Conservation (phyloP, 805 yeast species). For the Candida cerambycidarum region DNA sequence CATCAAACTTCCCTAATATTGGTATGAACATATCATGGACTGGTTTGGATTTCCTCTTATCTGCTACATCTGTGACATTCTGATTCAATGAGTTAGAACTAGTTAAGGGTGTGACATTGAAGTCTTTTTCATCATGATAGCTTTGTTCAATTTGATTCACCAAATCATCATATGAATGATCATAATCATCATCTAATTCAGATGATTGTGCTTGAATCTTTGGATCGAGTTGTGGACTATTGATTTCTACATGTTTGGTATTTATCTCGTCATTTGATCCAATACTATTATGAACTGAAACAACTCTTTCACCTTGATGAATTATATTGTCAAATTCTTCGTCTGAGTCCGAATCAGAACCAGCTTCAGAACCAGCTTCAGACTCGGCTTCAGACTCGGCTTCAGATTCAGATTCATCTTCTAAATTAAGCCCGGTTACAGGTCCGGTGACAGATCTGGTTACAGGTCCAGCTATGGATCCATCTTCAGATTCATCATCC, state of each 20-base stretch:
- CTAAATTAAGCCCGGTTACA: too few relatives aligned
- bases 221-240: not conserved
- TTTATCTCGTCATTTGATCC: too few relatives aligned
- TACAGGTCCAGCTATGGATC: too few relatives aligned
- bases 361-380: too few relatives aligned
- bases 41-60: slow-evolving; percentile 27
- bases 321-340: not conserved
- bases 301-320: too few relatives aligned
- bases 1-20: slow-evolving; percentile 49
- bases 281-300: too few relatives aligned
- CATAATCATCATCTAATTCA: slow-evolving; percentile 3
- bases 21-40: slow-evolving; percentile 60
- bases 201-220: not conserved
- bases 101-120: slow-evolving; percentile 35
- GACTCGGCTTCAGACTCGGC: too few relatives aligned
- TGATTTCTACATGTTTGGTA: too few relatives aligned
- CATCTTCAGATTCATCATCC: slow-evolving; percentile 17
- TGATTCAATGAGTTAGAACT: slow-evolving; percentile 29
- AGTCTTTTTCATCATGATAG: slow-evolving; percentile 16
- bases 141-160: slow-evolving; percentile 13
- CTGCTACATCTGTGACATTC: slow-evolving; percentile 35
- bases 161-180: slow-evolving; percentile 9
- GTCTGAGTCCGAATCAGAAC: not conserved
- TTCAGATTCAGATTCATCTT: too few relatives aligned
- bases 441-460: too few relatives aligned